Conservation (phyloP, 2,329 filamentous ascomycete species). For the Fusarium pininemorale region DNA sequence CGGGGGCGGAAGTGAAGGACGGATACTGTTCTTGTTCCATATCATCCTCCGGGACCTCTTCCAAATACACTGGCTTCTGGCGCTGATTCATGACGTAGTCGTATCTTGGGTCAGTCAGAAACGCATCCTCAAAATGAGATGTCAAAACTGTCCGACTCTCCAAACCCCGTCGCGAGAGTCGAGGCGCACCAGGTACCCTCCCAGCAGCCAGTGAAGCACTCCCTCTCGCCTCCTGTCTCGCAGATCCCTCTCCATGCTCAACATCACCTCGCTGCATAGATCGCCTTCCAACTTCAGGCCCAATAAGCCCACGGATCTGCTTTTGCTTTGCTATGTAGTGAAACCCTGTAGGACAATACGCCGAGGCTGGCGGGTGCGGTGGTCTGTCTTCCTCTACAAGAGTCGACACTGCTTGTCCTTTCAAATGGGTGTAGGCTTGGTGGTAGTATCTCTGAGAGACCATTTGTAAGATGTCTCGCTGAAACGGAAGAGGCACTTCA, state of each 20-base stretch:
- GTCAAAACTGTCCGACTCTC: not conserved
- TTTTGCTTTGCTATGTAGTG: not conserved
- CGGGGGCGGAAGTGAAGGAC: not conserved
- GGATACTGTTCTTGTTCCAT: not conserved
- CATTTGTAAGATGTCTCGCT: not conserved
- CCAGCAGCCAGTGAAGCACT: not conserved
- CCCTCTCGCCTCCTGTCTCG: not conserved
- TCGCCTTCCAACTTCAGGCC: not conserved
- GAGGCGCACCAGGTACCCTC: not conserved
- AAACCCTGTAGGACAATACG: not conserved
- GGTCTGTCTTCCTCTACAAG: constrained; percentile 18
- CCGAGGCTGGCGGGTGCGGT: not conserved
- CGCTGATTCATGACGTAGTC: not conserved
- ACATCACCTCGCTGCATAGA: not conserved
- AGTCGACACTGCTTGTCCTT: constrained; percentile 1
- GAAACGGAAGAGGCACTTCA: not conserved
- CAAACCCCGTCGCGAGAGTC: not conserved
- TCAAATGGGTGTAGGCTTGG: not conserved
- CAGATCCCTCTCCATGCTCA: not conserved
- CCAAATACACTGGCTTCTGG: not conserved
- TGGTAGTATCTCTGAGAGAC: constrained; percentile 6
- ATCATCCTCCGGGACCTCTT: fast-evolving
- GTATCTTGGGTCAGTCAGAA: not conserved
- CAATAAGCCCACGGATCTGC: not conserved
- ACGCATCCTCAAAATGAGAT: not conserved